Evolutionary conservation across 768 basidiomycete species (phyloP), one percentile per base, ranked within the genome.

Genomic region (Kwoniella dejecticola): DNA sequence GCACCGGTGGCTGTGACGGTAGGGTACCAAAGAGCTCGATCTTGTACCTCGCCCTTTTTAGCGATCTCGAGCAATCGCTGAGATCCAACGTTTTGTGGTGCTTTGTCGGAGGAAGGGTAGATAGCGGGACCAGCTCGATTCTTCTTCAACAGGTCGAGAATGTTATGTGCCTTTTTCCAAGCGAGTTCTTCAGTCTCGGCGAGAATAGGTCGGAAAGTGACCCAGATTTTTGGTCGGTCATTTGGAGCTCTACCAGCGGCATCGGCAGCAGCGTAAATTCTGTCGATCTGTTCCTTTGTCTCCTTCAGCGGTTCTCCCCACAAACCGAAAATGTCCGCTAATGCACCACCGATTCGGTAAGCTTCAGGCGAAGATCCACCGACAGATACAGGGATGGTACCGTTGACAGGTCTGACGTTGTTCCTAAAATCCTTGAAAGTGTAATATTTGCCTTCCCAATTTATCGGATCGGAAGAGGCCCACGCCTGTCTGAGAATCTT

Each of bases 281-380:
- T 45, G 41, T 71, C 69, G 27, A 71, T 71, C 61, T 71, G 69
- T 52, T 71, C 69, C 52, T 68, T 68, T 40, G 69, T 71, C 58
- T 71, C 69, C 59, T 71, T 71, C 29, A 71, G 50, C 10, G 69
- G 69, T 42, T 71, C 69, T n/a, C 69, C 69, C 69, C 69, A 71
- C 10, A 71, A 62, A 41, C 69, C 69, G 53, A 71, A 71, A 61
- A 71, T 71, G 38, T 71, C 69, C 21, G 36, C 69, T 19, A 71
- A 57, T n/a, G 63, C 60, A 17, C 69, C 69, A 41, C 69, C 69
- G 52, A 71, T 50, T 17, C 69, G 52, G 38, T 71, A 71, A 21
- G 69, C 69, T 41, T 71, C 69, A 5, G 55, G 42, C 1, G 69
- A 71, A 13, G 69, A 71, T 26, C 69, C 69, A 19, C 69, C 69